Evolutionary conservation across 2,329 filamentous ascomycete species (phyloP), one percentile per base, ranked within the genome.

Genomic region (Venturia nashicola): DNA sequence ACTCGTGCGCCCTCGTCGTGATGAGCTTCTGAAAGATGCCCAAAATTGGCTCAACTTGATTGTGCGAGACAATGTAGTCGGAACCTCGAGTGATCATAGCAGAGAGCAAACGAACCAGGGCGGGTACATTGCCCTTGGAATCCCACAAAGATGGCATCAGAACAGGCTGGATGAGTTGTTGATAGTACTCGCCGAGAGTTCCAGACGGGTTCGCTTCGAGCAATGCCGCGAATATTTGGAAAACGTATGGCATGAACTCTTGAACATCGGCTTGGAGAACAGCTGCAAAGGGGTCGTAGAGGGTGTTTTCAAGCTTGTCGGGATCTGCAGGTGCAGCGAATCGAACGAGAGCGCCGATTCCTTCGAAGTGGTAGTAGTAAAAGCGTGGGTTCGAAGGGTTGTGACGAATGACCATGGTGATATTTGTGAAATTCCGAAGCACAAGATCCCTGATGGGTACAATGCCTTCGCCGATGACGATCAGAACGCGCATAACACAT

Each of bases 361-460:
- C 90, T 78, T 99, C 94, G 67, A 99, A 99, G 73, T 96, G 91
- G 75, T 93, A 99, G 79, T 99, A 99, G 77, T 97, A 97, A 78
- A 99, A 99, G 14, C 91, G 85, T 2, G 94, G 94, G 76, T 99
- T 99, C 78, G 92, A 97, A 0, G 94, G 94, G 75, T 99, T 99
- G 69, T 88, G 84, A 72, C 91, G 88, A 75, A 97, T 97, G 68
- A 96, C 87, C 70, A 89, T 88, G 60, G 92, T 96, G 70, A 99
- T 97, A 66, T 83, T 87, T 71, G 96, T 86, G 65, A 99, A 83
- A 73, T 95, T 91, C 62, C 85, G 83, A 62, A 97, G 78, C n/a
- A 96, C 85, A 68, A 82, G 83, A 69, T 96, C 90, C 6, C 88
- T 81, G 60, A 94, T 86, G 1, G 86, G 82, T 2, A 86, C 76